These are phyloP conservation scores for Phytophthora syringae DNA, from an alignment of 352 stramenopile species.

Conservation along the genomic window DNA sequence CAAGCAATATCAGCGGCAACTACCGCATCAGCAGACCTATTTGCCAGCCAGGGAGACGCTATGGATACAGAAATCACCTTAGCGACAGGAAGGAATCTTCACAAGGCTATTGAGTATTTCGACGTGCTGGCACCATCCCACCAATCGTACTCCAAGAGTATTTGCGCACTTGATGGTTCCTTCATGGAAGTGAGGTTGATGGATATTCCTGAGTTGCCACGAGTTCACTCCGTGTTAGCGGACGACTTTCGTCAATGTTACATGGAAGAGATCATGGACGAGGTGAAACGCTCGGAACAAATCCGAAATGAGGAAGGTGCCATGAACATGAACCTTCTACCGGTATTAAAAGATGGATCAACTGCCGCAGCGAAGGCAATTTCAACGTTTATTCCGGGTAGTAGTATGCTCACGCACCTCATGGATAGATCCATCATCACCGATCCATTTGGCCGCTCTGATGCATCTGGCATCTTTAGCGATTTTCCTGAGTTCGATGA, in stretches of 20 bases:
- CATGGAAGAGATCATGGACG: slow-evolving; percentile 68
- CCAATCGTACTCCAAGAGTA: slow-evolving; percentile 71
- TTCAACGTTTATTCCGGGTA: slow-evolving; percentile 73
- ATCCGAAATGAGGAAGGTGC: slow-evolving; percentile 45
- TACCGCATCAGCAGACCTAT: slow-evolving; percentile 38
- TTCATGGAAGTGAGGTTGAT: slow-evolving; percentile 71
- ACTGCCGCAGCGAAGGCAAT: slow-evolving; percentile 75
- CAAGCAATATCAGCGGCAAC: slow-evolving; percentile 29
- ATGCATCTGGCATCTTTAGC: slow-evolving; percentile 62
- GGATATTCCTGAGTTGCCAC: slow-evolving; percentile 63
- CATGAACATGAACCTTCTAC: slow-evolving; percentile 66
- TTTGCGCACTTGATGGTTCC: slow-evolving; percentile 75
- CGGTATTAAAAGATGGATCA: slow-evolving; percentile 63
- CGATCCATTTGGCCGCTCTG: slow-evolving; percentile 49
- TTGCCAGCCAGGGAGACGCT: slow-evolving; percentile 27
- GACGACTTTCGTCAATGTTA: slow-evolving; percentile 60
- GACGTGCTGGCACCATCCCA: slow-evolving; percentile 63
- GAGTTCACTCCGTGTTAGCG: slow-evolving; percentile 49
- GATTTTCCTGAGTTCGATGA: slow-evolving; percentile 62
- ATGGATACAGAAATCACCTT: slow-evolving; percentile 51
- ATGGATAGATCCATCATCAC: slow-evolving; percentile 71
- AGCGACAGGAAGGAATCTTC: slow-evolving; percentile 43
- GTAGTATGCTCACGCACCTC: slow-evolving; percentile 76
- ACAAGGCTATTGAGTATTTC: slow-evolving; percentile 69
- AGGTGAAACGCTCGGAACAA: slow-evolving; percentile 64